Conservation (phyloP, 805 yeast genomes). For the Blastobotrys chiropterorum region DNA sequence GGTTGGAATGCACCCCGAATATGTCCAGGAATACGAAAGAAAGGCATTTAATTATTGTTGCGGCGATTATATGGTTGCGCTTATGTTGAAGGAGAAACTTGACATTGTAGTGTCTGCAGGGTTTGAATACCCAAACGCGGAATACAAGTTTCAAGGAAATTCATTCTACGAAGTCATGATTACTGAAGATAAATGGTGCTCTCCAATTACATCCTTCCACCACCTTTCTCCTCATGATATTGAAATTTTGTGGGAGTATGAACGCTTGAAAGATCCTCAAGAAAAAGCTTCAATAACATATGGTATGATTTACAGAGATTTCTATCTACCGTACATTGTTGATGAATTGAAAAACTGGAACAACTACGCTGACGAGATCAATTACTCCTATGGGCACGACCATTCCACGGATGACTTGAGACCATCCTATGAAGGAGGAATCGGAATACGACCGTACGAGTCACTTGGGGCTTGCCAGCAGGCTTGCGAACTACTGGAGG, state of each 20-base stretch:
- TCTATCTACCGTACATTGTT: constrained; percentile 15
- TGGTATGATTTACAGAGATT: constrained; percentile 18
- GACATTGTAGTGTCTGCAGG: constrained; percentile 14
- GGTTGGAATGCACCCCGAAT: constrained; percentile 21
- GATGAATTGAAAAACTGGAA: constrained; percentile 16
- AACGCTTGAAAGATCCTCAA: constrained; percentile 19
- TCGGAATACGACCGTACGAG: constrained; percentile 11
- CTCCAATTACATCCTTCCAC: constrained; percentile 22
- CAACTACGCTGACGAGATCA: constrained; percentile 7
- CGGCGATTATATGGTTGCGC: constrained; percentile 31
- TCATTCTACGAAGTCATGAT: constrained; percentile 15
- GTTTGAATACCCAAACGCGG: constrained; percentile 9
- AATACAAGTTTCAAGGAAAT: constrained; percentile 29
- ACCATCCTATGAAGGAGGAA: constrained; percentile 5
- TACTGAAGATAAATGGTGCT: constrained; percentile 24
- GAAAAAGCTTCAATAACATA: constrained; percentile 11
- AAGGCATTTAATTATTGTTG: constrained; percentile 26
- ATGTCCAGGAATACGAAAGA: constrained; percentile 20
- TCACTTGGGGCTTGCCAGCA: constrained; percentile 9
- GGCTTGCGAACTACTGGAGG: constrained; percentile 2
- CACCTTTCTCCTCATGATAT: constrained; percentile 7
- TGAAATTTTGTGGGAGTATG: constrained; percentile 17
- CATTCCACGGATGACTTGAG: constrained; percentile 1
- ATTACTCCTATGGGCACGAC: not conserved
- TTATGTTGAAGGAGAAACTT: constrained; percentile 19